Conservation (phyloP, 192 early-diverging fungal species). For the Linnemannia schmuckeri region DNA sequence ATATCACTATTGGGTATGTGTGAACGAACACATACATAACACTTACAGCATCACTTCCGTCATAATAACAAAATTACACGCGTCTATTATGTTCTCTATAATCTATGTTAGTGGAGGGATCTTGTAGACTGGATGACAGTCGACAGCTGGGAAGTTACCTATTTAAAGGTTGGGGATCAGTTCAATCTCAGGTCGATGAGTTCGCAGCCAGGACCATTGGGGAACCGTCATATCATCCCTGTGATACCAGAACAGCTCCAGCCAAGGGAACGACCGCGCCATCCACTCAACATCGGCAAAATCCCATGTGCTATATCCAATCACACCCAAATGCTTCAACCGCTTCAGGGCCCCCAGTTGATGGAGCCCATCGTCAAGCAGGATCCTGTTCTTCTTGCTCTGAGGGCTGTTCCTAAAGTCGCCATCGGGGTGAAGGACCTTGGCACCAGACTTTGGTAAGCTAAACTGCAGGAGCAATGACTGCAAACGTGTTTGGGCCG, state of each 20-base stretch:
- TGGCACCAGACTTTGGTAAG: neutral
- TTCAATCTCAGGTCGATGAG: neutral
- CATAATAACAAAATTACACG: no score
- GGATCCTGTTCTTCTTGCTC: neutral
- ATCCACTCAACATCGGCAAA: conserved; percentile 10
- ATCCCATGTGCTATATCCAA: neutral
- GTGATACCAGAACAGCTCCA: conserved; percentile 6
- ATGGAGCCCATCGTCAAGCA: neutral
- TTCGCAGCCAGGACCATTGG: conserved; percentile 20
- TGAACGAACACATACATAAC: no score
- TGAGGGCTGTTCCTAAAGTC: neutral
- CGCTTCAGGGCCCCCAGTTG: neutral
- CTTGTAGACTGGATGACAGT: no score
- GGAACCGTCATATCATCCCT: conserved; percentile 3
- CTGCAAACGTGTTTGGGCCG: neutral
- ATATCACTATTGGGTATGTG: no score
- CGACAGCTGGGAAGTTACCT: neutral
- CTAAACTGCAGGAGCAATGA: neutral
- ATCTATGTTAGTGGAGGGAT: no score
- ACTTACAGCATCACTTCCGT: no score
- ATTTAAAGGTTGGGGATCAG: neutral
- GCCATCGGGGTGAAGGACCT: neutral
- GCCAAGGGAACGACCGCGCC: neutral
- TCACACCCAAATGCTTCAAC: neutral
- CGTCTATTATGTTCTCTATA: no score